phyloP scores from a whole-genome alignment of 2,329 filamentous ascomycete species.

The Pseudogymnoascus sp. region DNA sequence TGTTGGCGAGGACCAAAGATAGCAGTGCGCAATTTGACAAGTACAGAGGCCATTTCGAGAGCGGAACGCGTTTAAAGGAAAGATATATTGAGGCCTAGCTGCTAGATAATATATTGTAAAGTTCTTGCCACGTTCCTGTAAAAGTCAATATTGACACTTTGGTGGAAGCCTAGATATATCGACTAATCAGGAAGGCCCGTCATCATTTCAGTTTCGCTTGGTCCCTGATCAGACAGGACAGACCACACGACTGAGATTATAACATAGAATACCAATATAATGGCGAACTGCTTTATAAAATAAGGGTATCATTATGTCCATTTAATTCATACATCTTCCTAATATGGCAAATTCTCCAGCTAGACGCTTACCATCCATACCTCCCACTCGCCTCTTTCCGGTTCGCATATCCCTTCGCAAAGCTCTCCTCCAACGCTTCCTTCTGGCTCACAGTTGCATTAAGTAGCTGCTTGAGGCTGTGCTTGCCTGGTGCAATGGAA shows the following conservation, averaged over 20 bases:
- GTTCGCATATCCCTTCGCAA: constrained; percentile 71
- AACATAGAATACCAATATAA: no score
- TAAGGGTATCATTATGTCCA: constrained; percentile 11
- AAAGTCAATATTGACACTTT: background rate
- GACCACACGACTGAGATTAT: no score
- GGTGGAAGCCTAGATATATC: background rate
- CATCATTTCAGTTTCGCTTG: no score
- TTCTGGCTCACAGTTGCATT: constrained; percentile 73
- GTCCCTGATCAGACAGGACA: no score
- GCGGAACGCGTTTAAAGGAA: background rate
- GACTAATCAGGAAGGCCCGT: no score
- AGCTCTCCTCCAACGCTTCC: constrained; percentile 86
- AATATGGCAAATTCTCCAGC: background rate
- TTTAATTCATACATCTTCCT: background rate
- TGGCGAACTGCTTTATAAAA: no score
- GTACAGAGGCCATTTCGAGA: background rate
- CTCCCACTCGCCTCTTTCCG: constrained; percentile 71
- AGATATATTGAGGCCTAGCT: background rate
- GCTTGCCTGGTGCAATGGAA: constrained; percentile 77
- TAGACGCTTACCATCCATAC: constrained; percentile 65
- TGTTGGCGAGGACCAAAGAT: background rate
- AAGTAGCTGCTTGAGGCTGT: constrained; percentile 81
- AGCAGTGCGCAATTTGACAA: background rate
- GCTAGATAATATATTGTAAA: background rate
- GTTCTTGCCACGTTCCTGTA: background rate